Evolutionary conservation across 768 basidiomycete species (phyloP).

Genomic region (Panellus pusillus): DNA sequence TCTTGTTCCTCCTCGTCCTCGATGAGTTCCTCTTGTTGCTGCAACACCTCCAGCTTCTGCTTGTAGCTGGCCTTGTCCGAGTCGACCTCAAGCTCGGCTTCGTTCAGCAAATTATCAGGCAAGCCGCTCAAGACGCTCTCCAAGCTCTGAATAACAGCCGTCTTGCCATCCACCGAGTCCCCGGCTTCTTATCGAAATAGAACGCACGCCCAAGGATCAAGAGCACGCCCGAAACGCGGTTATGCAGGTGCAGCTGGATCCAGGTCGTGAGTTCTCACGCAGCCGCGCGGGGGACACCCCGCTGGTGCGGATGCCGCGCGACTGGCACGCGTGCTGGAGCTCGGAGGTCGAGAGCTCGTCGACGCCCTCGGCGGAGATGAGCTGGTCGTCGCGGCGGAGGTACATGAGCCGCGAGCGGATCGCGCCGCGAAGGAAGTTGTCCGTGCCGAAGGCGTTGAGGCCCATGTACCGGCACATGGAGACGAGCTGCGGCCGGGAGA

Average conservation of each 20-base stretch:
- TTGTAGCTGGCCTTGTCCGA: slow-evolving; percentile 94
- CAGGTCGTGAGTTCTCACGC: slow-evolving; percentile 86
- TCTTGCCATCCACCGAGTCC: slow-evolving; percentile 83
- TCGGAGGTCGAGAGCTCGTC: slow-evolving; percentile 90
- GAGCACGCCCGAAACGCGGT: slow-evolving; percentile 91
- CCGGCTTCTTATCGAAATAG: slow-evolving; percentile 79
- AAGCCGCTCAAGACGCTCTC: slow-evolving; percentile 89
- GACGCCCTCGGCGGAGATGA: slow-evolving; percentile 87
- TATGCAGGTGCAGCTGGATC: slow-evolving; percentile 89
- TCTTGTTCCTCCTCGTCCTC: slow-evolving; percentile 99
- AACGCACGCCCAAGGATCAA: slow-evolving; percentile 94
- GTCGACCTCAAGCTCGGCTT: slow-evolving; percentile 95
- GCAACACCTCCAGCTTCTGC: slow-evolving; percentile 96
- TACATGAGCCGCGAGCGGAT: slow-evolving; percentile 82
- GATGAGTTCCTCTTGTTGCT: slow-evolving; percentile 98
- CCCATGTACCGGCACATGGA: slow-evolving; percentile 99
- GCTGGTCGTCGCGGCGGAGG: slow-evolving; percentile 90
- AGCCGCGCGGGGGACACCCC: slow-evolving; percentile 87
- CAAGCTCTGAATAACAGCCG: slow-evolving; percentile 74
- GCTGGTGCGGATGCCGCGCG: slow-evolving; percentile 87
- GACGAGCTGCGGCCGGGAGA: slow-evolving; percentile 96
- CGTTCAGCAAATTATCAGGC: slow-evolving; percentile 94
- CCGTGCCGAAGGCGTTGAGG: slow-evolving; percentile 97
- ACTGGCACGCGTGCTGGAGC: slow-evolving; percentile 89
- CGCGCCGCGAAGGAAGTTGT: slow-evolving; percentile 93